Base-by-base conservation (phyloP, 345 rosid species). In the Trapa incisa region DNA sequence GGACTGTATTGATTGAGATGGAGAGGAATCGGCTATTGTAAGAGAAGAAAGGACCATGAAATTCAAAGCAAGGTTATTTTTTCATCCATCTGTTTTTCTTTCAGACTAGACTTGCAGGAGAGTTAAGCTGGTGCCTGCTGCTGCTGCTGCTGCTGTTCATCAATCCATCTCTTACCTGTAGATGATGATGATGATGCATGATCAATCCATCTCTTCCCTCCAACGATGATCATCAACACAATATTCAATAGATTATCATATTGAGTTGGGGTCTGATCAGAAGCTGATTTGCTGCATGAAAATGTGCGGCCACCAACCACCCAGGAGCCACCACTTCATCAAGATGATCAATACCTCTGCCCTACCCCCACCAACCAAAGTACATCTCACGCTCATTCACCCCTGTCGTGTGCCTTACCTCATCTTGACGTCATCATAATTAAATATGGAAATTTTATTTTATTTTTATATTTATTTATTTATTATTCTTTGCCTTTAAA, bases 221-320 rank as follows among this genome's bases (percentile, higher is more conserved):
- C 29, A 22, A 22, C 29, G 29, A 22, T 8, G 4, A 41, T 41
- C 6, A 8, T 41, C 29, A 22, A 22, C 29, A 22, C 29, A 22
- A 22, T 41, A 41, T 41, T 41, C 29, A 41, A 3, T 41, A 41
- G 43, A 41, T 3, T 1, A 45, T 45, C 8, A 10, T 45, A 6
- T 10, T 10, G 48, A 10, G 42, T 32, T 48, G 29, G 13, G 53
- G 35, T 54, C 7, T n/a, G 60, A 54, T 5, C 6, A 54, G 33
- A 7, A 3, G 60, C 70, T 52, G 22, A 53, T 67, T 67, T 67
- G 70, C 2, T 67, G 70, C 70, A 67, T 67, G 63, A 67, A 67
- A 67, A 22, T 53, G 6, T 1, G 70, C 62, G 70, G 37, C 63
- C 37, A 32, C 63, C 37, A 58, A 32, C 63, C 38, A 58, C 63